phyloP scores from a whole-genome alignment of 2,329 filamentous ascomycete species.

The Ilyonectria mors-panacis region DNA sequence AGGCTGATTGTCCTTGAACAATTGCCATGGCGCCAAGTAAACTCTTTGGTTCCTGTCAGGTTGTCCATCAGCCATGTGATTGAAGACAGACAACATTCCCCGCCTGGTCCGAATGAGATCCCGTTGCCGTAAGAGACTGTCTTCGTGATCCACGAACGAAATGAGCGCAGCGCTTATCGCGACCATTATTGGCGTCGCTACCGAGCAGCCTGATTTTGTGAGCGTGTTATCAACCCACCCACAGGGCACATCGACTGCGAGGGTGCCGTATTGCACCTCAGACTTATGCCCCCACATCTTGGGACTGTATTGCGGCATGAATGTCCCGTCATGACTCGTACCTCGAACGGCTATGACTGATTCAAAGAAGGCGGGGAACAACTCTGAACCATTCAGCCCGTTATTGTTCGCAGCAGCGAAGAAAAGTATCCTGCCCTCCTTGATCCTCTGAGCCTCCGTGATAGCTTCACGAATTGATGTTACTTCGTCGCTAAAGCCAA shows the following conservation, averaged over 20 bases:
- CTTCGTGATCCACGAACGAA: neutral
- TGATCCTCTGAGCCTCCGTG: neutral
- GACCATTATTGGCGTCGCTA: constrained; percentile 2
- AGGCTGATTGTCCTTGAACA: neutral
- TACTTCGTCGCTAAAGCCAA: neutral
- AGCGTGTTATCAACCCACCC: neutral
- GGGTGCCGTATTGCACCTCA: neutral
- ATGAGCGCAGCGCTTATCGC: neutral
- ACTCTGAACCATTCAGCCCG: neutral
- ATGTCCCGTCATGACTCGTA: neutral
- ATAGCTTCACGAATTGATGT: neutral
- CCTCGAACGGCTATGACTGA: constrained; percentile 1
- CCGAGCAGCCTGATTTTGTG: constrained; percentile 1
- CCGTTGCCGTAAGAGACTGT: too few species aligned
- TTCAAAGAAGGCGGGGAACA: constrained; percentile 3
- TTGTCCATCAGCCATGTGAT: neutral
- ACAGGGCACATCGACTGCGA: neutral
- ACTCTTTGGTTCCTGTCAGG: neutral
- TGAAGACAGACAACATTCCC: neutral
- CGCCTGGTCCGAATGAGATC: neutral
- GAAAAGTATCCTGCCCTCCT: neutral
- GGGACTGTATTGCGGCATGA: neutral
- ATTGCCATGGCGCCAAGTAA: neutral
- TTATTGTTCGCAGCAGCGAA: constrained; percentile 16
- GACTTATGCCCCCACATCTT: neutral